Evolutionary conservation across 2,329 filamentous ascomycete genomes (phyloP), one percentile per base, ranked within the genome.

Genomic region (Bertia moriformis): DNA sequence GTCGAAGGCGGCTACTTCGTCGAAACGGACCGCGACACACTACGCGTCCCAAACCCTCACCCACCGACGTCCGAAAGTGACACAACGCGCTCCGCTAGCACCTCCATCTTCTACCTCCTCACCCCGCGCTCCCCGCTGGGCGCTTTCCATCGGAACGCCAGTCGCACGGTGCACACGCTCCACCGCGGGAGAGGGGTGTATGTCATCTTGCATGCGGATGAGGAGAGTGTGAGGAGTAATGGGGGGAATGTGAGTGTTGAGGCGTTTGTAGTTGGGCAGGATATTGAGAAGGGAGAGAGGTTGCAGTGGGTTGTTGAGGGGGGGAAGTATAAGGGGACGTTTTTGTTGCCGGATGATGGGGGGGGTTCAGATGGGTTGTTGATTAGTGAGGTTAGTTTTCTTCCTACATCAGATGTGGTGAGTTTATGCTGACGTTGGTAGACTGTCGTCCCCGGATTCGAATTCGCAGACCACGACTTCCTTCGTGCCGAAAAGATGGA

Each of bases 271-370:
- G 78, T 83, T 1, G 78, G 77, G 0, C 62, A 60, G 12, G 58
- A 78, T 49, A 57, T 81, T 4, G 60, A 58, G 3, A 54, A 50
- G 0, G 78, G 76, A 1, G 78, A 83, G 60, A 68, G 52, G 51
- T 45, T 78, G 49, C 74, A 81, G 52, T 83, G 78, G 78, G 62
- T 80, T 43, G 77, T 84, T 4, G 73, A 79, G 39, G 77, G 78
- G 0, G 76, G 72, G 3, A 73, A 74, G 52, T 83, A 69, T 51
- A 83, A 83, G 56, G 70, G 69, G 10, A 77, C 66, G 48, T 80
- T 68, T 53, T 49, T 83, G 41, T 52, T 79, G 20, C 61, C 65
- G 2, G 64, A 67, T 29, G 24, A 29, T 29, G 24, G 24, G 24
- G 24, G 24, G 24, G 24, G n/a, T 10, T 10, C 10, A 10, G 24